Conservation (phyloP, 371 early-diverging fungal species). For the Actinomortierella wolfii region DNA sequence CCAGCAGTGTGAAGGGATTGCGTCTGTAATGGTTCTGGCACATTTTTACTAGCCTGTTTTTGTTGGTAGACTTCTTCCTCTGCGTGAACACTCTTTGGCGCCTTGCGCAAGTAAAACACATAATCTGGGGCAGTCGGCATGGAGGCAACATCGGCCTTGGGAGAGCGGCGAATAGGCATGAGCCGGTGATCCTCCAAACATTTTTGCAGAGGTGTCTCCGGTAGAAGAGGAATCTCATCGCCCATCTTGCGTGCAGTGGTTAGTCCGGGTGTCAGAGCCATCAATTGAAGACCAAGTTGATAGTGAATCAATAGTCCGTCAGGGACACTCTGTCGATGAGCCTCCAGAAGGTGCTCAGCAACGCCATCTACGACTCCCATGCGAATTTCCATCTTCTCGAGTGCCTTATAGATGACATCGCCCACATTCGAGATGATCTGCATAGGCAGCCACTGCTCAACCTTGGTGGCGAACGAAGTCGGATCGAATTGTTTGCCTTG, state of each 20-base stretch:
- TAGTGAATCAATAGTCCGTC: constrained; percentile 37
- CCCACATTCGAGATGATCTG: constrained; percentile 32
- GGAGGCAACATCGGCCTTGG: constrained; percentile 43
- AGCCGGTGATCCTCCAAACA: constrained; percentile 42
- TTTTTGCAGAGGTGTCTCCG: constrained; percentile 19
- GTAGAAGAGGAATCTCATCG: constrained; percentile 26
- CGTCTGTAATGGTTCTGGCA: constrained; percentile 30
- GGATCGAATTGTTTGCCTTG: constrained; percentile 6
- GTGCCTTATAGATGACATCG: constrained; percentile 29
- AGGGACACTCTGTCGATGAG: constrained; percentile 16
- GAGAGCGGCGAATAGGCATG: constrained; percentile 34
- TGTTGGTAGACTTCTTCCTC: constrained; percentile 16
- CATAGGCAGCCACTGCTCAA: constrained; percentile 44
- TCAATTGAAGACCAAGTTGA: constrained; percentile 27
- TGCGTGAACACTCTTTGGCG: constrained; percentile 27
- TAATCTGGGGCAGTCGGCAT: constrained; percentile 37
- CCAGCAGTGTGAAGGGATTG: constrained; percentile 12
- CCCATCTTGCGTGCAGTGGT: constrained; percentile 15
- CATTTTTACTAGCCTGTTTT: constrained; percentile 8
- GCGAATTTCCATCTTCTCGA: constrained; percentile 27
- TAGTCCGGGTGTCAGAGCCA: constrained; percentile 3
- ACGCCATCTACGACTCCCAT: constrained; percentile 36
- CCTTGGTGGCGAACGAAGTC: constrained; percentile 16
- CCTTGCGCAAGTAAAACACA: constrained; percentile 30
- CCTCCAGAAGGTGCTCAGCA: constrained; percentile 17